phyloP scores from a whole-genome alignment of 495 filamentous ascomycete genomes.

The Echria macrotheca region DNA sequence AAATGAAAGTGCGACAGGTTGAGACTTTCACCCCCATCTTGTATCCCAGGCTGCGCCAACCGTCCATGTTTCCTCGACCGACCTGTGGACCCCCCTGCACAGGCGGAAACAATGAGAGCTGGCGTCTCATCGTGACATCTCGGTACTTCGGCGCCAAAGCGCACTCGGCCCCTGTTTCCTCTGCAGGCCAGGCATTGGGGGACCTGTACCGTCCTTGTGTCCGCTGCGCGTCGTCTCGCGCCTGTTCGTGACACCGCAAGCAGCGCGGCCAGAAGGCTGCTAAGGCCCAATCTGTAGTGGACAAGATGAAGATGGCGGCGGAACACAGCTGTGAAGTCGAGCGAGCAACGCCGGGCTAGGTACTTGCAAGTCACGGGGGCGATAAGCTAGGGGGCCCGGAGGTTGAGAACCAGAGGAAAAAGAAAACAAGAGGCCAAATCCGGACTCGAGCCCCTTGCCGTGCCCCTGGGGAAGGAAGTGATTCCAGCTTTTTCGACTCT shows the following conservation, averaged over 20 bases:
- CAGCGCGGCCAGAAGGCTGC: conserved; percentile 9
- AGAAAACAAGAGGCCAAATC: conserved; percentile 1
- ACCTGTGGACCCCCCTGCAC: conserved; percentile 5
- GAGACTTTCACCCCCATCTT: background rate
- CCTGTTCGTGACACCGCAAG: conserved; percentile 1
- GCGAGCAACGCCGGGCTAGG: background rate
- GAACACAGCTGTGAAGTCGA: background rate
- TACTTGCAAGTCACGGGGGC: background rate
- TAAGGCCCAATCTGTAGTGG: background rate
- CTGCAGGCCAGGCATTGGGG: background rate
- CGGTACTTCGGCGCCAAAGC: conserved; percentile 16
- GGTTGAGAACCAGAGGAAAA: background rate
- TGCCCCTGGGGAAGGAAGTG: background rate
- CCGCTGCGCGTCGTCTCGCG: conserved; percentile 7
- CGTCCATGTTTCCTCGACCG: conserved; percentile 2
- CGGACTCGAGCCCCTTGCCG: conserved; percentile 4
- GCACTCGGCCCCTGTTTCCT: conserved; percentile 5
- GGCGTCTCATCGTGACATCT: conserved; percentile 18
- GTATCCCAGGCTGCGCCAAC: conserved; percentile 1
- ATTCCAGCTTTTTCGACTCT: background rate
- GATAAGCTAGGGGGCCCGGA: background rate
- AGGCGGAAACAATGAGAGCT: conserved; percentile 14
- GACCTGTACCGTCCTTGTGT: background rate
- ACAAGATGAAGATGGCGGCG: background rate
- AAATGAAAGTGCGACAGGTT: background rate